Evolutionary conservation across 169 alveolate genomes (phyloP).

Genomic region (Besnoitia besnoiti): DNA sequence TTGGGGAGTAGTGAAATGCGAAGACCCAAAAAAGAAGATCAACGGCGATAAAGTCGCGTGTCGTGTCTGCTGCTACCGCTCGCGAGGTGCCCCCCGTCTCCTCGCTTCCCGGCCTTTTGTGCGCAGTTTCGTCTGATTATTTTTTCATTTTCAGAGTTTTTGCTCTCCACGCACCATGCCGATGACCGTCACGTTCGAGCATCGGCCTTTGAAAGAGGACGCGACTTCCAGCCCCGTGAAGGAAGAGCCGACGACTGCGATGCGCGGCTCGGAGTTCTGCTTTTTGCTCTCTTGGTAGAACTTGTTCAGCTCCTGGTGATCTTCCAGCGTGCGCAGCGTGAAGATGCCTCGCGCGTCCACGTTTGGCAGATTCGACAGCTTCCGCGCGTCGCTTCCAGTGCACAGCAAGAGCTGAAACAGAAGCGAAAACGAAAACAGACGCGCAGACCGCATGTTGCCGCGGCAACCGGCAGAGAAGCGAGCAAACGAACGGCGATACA

Average conservation of each 20-base stretch:
- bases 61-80: no score
- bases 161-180: conserved; percentile 43
- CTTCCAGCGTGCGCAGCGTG: conserved; percentile 43
- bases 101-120: neutral
- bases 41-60: no score
- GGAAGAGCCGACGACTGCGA: conserved; percentile 71
- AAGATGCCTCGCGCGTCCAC: conserved; percentile 35
- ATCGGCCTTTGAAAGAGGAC: conserved; percentile 59
- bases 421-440: neutral
- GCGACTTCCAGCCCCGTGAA: conserved; percentile 71
- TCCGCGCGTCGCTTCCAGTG: conserved; percentile 64
- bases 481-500: neutral
- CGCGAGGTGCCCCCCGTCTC: no score
- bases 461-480: neutral
- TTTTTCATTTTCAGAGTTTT: neutral
- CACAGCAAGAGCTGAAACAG: conserved; percentile 59
- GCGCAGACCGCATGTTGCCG: no score
- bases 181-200: conserved; percentile 58
- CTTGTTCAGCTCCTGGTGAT: neutral
- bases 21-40: no score
- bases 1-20: no score
- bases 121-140: neutral
- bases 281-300: neutral
- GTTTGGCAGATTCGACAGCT: conserved; percentile 37
- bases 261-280: neutral